phyloP scores from a whole-genome alignment of 2,329 filamentous ascomycete species.

The Gyromitra esculenta region DNA sequence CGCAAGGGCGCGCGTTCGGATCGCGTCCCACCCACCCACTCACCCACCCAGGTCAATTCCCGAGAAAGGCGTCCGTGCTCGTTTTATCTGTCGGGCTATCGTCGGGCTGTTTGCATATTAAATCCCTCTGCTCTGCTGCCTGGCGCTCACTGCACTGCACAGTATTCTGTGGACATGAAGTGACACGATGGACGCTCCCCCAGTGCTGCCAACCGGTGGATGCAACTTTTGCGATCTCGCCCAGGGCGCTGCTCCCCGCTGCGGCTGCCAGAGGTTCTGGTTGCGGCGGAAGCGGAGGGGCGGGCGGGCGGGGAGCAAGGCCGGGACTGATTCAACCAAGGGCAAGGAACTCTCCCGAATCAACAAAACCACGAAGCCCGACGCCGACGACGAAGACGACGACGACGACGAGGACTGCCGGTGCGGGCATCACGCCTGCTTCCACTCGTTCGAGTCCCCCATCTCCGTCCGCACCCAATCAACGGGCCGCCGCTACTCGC shows the following conservation, averaged over 20 bases:
- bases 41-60: conserved; percentile 1
- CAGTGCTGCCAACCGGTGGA: conserved; percentile 42
- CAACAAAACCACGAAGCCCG: neutral
- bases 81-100: neutral
- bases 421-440: conserved; percentile 53
- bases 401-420: conserved; percentile 38
- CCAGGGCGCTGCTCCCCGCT: conserved; percentile 26
- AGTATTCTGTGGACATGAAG: conserved; percentile 8
- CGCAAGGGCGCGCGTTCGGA: conserved; percentile 38
- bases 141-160: neutral
- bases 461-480: conserved; percentile 9
- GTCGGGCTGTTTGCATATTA: neutral
- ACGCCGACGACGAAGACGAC: neutral
- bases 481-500: conserved; percentile 22
- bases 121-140: neutral
- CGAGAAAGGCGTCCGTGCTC: conserved; percentile 27
- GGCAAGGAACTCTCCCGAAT: conserved; percentile 25
- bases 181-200: conserved; percentile 43
- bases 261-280: conserved; percentile 50
- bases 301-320: neutral
- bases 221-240: conserved; percentile 45
- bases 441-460: conserved; percentile 38
- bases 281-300: conserved; percentile 22
- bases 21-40: conserved; percentile 21
- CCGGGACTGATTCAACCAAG: neutral